Conservation (phyloP, 2,329 filamentous ascomycete species). For the Alternaria sp. region DNA sequence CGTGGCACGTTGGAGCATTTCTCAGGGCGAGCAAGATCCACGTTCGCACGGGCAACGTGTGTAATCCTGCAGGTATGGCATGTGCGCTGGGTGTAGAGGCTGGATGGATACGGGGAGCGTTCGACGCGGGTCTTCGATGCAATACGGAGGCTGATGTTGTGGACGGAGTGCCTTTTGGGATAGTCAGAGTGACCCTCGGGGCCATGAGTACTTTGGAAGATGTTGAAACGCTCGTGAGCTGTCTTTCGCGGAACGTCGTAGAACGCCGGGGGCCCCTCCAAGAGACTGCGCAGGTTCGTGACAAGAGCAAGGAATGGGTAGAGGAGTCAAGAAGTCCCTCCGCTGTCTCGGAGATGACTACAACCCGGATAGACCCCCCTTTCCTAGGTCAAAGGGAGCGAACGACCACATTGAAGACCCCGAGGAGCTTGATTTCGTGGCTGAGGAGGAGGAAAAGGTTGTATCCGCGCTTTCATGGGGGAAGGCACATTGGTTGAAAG, state of each 20-base stretch:
- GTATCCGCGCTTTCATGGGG: not conserved
- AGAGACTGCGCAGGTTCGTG: not conserved
- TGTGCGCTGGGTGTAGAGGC: conserved; percentile 58
- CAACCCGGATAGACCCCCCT: not conserved
- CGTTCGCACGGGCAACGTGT: conserved; percentile 65
- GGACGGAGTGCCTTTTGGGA: conserved; percentile 61
- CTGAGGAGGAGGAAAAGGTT: not conserved
- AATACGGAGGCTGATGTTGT: conserved; percentile 61
- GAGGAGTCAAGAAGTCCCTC: not conserved
- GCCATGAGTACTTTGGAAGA: conserved; percentile 66
- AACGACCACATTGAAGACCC: not conserved
- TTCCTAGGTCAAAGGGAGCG: not conserved
- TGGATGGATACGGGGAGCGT: conserved; percentile 62
- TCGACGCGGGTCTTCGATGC: conserved; percentile 65
- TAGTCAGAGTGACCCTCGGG: conserved; percentile 67
- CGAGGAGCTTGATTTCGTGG: not conserved
- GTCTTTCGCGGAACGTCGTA: not conserved
- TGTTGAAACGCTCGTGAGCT: conserved; percentile 47
- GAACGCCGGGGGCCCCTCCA: not conserved
- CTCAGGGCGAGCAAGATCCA: conserved; percentile 65
- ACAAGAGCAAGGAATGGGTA: not conserved
- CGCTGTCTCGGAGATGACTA: not conserved
- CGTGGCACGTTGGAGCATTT: conserved; percentile 64
- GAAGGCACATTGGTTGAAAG: not conserved
- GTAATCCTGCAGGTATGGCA: conserved; percentile 61